These are phyloP conservation scores for Gracilaria gracilis DNA, from an alignment of 23 red algal genomes.

Conservation along the genomic window DNA sequence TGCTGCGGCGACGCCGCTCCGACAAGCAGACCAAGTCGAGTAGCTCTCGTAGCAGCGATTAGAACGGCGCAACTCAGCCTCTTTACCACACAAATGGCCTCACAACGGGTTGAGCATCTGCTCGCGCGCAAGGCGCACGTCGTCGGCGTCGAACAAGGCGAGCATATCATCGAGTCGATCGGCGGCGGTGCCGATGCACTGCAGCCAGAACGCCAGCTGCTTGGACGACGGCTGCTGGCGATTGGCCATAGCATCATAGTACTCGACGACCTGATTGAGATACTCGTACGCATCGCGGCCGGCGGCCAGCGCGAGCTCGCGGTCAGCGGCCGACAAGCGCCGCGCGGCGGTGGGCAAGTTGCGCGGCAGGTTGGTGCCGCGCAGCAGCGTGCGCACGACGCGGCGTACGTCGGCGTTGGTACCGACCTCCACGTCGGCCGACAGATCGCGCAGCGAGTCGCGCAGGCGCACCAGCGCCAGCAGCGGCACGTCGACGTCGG, in stretches of 20 bases:
- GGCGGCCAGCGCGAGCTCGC: not conserved
- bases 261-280: slow-evolving; percentile 53
- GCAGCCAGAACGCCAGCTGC: slow-evolving; percentile 27
- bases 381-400: slow-evolving; percentile 37
- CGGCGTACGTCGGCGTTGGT: slow-evolving; percentile 61
- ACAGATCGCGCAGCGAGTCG: slow-evolving; percentile 41
- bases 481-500: not conserved
- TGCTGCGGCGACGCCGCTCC: slow-evolving; percentile 37
- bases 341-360: not conserved
- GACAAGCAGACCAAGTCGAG: slow-evolving; percentile 5
- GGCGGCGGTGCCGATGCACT: slow-evolving; percentile 32
- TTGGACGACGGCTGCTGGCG: not conserved
- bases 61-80: not conserved
- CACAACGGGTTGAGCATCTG: not conserved
- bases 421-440: slow-evolving; percentile 26
- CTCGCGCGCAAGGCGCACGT: slow-evolving; percentile 15
- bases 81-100: not conserved
- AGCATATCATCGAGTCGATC: slow-evolving; percentile 23
- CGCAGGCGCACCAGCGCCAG: slow-evolving; percentile 46
- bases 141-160: slow-evolving; percentile 9
- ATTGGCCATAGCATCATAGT: slow-evolving; percentile 47
- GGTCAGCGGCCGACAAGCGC: not conserved
- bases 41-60: not conserved
- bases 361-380: slow-evolving; percentile 23
- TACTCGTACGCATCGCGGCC: slow-evolving; percentile 60